Evolutionary conservation across 768 basidiomycete species (phyloP).

Genomic region (Boletus vermiculosoides): DNA sequence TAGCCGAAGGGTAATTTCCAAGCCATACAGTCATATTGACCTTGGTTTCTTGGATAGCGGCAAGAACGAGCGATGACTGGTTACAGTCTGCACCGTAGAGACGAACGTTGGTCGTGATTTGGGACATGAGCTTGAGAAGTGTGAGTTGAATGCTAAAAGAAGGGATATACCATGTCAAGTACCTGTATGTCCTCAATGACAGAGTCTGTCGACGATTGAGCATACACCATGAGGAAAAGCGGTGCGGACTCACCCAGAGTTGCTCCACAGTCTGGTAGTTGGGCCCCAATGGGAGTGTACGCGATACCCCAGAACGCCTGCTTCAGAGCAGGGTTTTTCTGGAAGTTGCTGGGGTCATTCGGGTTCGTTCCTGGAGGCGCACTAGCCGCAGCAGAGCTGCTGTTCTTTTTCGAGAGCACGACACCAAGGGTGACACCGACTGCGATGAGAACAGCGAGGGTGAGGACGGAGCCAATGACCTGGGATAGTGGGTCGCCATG

Average conservation of each 20-base stretch:
- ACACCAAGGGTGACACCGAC: slow-evolving; percentile 66
- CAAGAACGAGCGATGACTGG: slow-evolving; percentile 75
- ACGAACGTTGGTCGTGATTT: slow-evolving; percentile 77
- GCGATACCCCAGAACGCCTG: slow-evolving; percentile 84
- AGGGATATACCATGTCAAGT: slow-evolving; percentile 11
- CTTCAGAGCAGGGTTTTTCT: slow-evolving; percentile 63
- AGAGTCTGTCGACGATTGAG: slow-evolving; percentile 34
- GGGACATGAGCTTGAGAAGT: slow-evolving; percentile 65
- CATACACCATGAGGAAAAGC: background rate
- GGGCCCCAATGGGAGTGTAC: slow-evolving; percentile 78
- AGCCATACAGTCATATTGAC: slow-evolving; percentile 80
- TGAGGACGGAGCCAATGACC: slow-evolving; percentile 52
- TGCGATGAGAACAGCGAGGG: slow-evolving; percentile 50
- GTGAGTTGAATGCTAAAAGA: slow-evolving; percentile 5
- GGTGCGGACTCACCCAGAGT: slow-evolving; percentile 32
- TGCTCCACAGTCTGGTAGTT: slow-evolving; percentile 68
- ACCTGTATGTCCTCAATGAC: slow-evolving; percentile 76
- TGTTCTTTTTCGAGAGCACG: slow-evolving; percentile 54
- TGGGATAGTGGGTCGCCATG: slow-evolving; percentile 24
- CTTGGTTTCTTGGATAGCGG: slow-evolving; percentile 88
- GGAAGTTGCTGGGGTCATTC: slow-evolving; percentile 77
- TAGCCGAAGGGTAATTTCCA: slow-evolving; percentile 63
- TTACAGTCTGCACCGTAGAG: slow-evolving; percentile 90
- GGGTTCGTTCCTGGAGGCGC: slow-evolving; percentile 37
- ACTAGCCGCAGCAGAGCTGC: slow-evolving; percentile 22